These are phyloP conservation scores for Colletotrichum simmondsii DNA, from an alignment of 2,329 filamentous ascomycete genomes.

Conservation along the genomic window DNA sequence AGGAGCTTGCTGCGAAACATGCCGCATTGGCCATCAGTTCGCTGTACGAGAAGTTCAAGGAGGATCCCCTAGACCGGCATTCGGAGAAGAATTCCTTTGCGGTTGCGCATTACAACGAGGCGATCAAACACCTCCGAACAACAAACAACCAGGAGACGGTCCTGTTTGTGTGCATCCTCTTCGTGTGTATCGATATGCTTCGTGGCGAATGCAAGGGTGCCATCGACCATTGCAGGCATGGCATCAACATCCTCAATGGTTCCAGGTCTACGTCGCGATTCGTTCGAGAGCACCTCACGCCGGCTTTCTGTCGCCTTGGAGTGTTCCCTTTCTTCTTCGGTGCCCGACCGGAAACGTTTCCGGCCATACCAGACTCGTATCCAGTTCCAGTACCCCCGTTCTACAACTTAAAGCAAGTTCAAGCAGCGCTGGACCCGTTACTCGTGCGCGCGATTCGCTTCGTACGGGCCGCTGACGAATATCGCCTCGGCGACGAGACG, in stretches of 20 bases:
- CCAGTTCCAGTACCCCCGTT: conserved; percentile 18
- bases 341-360: conserved; percentile 37
- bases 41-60: conserved; percentile 47
- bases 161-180: conserved; percentile 52
- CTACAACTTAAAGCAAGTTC: conserved; percentile 39
- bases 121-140: conserved; percentile 47
- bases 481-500: conserved; percentile 37
- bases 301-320: conserved; percentile 51
- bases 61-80: background rate
- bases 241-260: conserved; percentile 47
- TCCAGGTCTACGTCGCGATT: conserved; percentile 36
- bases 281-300: conserved; percentile 44
- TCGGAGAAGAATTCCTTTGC: conserved; percentile 43
- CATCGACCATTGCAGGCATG: conserved; percentile 50
- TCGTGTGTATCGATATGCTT: conserved; percentile 56
- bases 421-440: conserved; percentile 43
- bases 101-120: conserved; percentile 53
- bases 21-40: conserved; percentile 52
- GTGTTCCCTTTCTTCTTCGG: conserved; percentile 53
- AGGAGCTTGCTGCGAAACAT: conserved; percentile 50
- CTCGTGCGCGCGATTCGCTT: conserved; percentile 43
- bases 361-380: conserved; percentile 26
- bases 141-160: conserved; percentile 46
- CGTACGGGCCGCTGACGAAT: conserved; percentile 42
- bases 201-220: conserved; percentile 48